These are phyloP conservation scores for Ustilago trichophora DNA, from an alignment of 1,284 basidiomycete species.

Conservation along the genomic window DNA sequence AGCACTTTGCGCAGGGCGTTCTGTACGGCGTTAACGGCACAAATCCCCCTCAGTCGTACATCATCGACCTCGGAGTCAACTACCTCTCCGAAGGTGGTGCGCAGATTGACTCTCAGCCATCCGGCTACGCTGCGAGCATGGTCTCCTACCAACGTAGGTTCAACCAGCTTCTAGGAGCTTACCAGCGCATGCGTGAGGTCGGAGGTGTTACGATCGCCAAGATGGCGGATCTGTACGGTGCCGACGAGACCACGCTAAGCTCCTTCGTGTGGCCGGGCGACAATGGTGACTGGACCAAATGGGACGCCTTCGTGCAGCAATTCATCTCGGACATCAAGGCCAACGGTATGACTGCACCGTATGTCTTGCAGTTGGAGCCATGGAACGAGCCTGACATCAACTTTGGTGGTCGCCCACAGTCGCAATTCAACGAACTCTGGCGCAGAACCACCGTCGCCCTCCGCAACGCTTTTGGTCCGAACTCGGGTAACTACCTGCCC, in stretches of 20 bases:
- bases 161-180: constrained; percentile 6
- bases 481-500: constrained; percentile 3
- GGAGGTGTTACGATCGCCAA: constrained; percentile 19
- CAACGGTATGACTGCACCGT: constrained; percentile 10
- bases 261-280: constrained; percentile 17
- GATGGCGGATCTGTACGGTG: constrained; percentile 22
- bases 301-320: constrained; percentile 22
- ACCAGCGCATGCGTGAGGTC: constrained; percentile 12
- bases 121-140: constrained; percentile 16
- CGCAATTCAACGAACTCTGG: constrained; percentile 18
- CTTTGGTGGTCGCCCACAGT: constrained; percentile 10
- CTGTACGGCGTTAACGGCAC: constrained; percentile 25
- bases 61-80: constrained; percentile 14
- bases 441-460: constrained; percentile 10
- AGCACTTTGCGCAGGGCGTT: constrained; percentile 16
- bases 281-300: constrained; percentile 25
- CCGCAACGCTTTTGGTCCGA: constrained; percentile 6
- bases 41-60: constrained; percentile 17
- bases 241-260: constrained; percentile 9
- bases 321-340: constrained; percentile 15
- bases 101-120: constrained; percentile 14
- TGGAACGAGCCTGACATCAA: constrained; percentile 26
- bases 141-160: constrained; percentile 11
- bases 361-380: constrained; percentile 14
- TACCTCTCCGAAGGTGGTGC: constrained; percentile 22